These are phyloP conservation scores for Clavispora carvajalis DNA, from an alignment of 805 yeast genomes.

Conservation along the genomic window DNA sequence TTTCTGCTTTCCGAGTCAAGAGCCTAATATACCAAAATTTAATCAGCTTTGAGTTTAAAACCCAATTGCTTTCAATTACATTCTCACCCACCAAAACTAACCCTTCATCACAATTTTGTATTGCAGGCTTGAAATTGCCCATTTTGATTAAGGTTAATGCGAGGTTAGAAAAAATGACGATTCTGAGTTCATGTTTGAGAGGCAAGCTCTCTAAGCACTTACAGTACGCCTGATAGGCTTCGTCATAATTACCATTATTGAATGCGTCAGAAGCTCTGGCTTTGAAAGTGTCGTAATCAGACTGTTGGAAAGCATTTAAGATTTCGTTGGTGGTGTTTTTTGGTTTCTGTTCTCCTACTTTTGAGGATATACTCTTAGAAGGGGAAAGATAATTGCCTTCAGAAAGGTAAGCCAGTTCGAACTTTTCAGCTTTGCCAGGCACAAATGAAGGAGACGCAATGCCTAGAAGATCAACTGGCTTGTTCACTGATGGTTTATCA, in stretches of 20 bases:
- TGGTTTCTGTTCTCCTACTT: slow-evolving; percentile 1
- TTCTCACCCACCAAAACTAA: slow-evolving; percentile 27
- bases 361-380: slow-evolving; percentile 16
- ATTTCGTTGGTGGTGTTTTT: slow-evolving; percentile 15
- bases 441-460: slow-evolving; percentile 10
- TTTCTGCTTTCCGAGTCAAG: slow-evolving; percentile 69
- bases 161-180: slow-evolving; percentile 71
- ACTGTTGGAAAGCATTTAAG: slow-evolving; percentile 35
- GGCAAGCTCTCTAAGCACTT: slow-evolving; percentile 52
- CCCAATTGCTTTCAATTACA: slow-evolving; percentile 24
- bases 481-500: slow-evolving; percentile 10
- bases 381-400: slow-evolving; percentile 19
- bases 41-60: slow-evolving; percentile 46
- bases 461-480: slow-evolving; percentile 25
- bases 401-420: slow-evolving; percentile 17
- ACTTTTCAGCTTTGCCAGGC: slow-evolving; percentile 20
- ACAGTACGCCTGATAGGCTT: slow-evolving; percentile 58
- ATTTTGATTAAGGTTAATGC: slow-evolving; percentile 58
- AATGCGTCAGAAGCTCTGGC: slow-evolving; percentile 58
- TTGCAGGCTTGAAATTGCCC: slow-evolving; percentile 61
- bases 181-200: slow-evolving; percentile 53
- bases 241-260: slow-evolving; percentile 75
- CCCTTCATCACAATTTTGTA: slow-evolving; percentile 44
- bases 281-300: slow-evolving; percentile 44
- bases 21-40: slow-evolving; percentile 74